Evolutionary conservation across 1,284 basidiomycete species (phyloP).

Genomic region (Cutaneotrichosporon cutaneum): DNA sequence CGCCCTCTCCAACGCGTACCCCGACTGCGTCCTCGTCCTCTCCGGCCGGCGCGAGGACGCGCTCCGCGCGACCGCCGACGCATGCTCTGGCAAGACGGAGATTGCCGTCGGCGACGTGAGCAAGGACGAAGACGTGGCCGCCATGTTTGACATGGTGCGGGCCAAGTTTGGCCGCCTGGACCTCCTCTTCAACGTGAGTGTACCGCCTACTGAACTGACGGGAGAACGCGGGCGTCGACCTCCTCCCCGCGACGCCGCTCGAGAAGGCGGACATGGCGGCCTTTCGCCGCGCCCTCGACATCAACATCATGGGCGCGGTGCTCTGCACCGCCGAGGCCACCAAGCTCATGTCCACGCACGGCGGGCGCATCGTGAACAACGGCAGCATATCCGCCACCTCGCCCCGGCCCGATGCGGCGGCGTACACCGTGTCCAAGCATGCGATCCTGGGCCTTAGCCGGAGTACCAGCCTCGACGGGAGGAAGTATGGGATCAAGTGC

Average conservation of each 20-base stretch:
- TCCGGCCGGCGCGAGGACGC: constrained; percentile 61
- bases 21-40: constrained; percentile 55
- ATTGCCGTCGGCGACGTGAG: constrained; percentile 61
- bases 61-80: constrained; percentile 60
- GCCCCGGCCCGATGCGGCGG: constrained; percentile 63
- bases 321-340: constrained; percentile 73
- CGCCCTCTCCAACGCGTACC: constrained; percentile 56
- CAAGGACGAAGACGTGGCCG: constrained; percentile 37
- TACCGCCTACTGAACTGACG: not conserved
- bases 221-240: constrained; percentile 59
- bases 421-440: constrained; percentile 76
- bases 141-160: constrained; percentile 61
- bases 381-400: constrained; percentile 71
- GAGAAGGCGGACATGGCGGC: constrained; percentile 64
- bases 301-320: constrained; percentile 70
- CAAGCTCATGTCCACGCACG: constrained; percentile 70
- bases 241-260: constrained; percentile 55
- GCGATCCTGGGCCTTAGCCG: constrained; percentile 73
- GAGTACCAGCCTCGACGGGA: constrained; percentile 69
- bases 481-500: constrained; percentile 67
- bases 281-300: constrained; percentile 65
- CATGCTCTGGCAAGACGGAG: constrained; percentile 47
- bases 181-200: constrained; percentile 68
- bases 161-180: constrained; percentile 67
- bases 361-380: constrained; percentile 81